Percentiles rank a stretch among this genome's conserved stretches.
Evolutionary conservation across 2,329 filamentous ascomycete species (phyloP).

Genomic region (Stachybotrys chartarum): DNA sequence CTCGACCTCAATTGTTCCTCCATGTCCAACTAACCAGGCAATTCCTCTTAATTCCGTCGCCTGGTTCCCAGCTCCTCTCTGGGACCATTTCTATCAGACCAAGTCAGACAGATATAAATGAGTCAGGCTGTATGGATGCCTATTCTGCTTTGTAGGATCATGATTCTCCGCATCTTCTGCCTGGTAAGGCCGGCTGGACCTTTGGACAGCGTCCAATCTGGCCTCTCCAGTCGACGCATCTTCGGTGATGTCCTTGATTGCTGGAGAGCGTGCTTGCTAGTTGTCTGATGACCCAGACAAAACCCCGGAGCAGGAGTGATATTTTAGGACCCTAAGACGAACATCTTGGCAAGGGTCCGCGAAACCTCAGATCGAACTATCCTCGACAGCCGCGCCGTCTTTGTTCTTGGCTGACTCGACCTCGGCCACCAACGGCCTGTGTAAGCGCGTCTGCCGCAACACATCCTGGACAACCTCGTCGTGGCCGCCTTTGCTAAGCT

Average conservation of each 20-base stretch:
- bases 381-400: background rate
- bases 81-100: too few species aligned
- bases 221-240: too few species aligned
- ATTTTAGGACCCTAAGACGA: background rate
- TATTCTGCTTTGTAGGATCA: too few species aligned
- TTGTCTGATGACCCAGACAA: background rate
- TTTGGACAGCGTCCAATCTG: too few species aligned
- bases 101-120: too few species aligned
- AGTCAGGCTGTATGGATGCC: too few species aligned
- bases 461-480: constrained; percentile 12
- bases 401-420: background rate
- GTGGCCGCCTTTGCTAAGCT: constrained; percentile 11
- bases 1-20: background rate
- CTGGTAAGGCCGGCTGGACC: too few species aligned
- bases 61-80: too few species aligned
- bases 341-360: background rate
- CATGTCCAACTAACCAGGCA: background rate
- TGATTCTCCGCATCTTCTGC: too few species aligned
- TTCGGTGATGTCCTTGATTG: too few species aligned
- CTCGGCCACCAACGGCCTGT: constrained; percentile 3
- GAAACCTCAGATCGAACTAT: background rate
- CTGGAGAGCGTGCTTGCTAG: background rate
- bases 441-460: constrained; percentile 15
- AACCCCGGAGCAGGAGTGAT: background rate
- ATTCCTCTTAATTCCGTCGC: too few species aligned